Evolutionary conservation across 306 rosid species (phyloP).

Genomic region (Senna tora): DNA sequence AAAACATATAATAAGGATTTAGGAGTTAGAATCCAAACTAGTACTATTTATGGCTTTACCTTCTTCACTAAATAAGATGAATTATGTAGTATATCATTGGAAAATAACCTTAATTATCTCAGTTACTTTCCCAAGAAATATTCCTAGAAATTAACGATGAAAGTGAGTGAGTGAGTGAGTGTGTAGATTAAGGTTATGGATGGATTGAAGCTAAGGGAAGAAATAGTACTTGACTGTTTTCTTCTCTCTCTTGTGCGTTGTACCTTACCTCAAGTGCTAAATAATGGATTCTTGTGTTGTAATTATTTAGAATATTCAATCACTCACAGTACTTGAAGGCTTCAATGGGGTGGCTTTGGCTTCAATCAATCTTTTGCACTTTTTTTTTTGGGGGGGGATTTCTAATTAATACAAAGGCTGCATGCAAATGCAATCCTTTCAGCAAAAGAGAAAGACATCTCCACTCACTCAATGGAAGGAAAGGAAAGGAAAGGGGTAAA

Average conservation of each 20-base stretch:
- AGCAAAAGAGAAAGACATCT: constrained; percentile 9
- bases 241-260: background rate
- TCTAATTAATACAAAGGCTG: constrained; percentile 7
- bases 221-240: no score
- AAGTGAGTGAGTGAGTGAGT: no score
- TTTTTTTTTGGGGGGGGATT: no score
- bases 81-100: constrained; percentile 45
- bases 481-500: background rate
- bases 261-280: background rate
- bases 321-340: background rate
- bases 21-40: constrained; percentile 35
- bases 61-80: constrained; percentile 30
- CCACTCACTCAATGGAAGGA: constrained; percentile 13
- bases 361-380: background rate
- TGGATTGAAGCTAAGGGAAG: background rate
- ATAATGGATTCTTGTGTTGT: background rate
- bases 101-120: constrained; percentile 36
- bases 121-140: constrained; percentile 21
- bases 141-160: background rate
- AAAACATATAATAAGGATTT: constrained; percentile 29
- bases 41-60: constrained; percentile 36
- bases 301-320: background rate
- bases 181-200: no score
- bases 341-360: no score
- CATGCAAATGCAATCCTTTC: background rate